Percentiles rank a stretch among this genome's conserved stretches.
phyloP scores from a whole-genome alignment of 495 filamentous ascomycete genomes.

The Lindgomyces ingoldianus region DNA sequence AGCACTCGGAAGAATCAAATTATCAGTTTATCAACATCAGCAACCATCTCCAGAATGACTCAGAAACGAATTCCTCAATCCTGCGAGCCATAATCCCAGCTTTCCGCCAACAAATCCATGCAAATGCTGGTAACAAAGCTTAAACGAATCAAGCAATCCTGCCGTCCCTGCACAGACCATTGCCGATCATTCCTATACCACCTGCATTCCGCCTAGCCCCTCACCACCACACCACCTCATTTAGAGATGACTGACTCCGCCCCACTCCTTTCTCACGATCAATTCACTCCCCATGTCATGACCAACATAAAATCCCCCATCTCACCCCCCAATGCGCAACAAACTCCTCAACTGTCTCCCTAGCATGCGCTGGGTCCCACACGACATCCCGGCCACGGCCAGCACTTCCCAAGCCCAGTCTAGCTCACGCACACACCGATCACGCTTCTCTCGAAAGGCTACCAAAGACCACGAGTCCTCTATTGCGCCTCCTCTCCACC shows the following conservation, averaged over 20 bases:
- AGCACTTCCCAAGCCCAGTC: not conserved
- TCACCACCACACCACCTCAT: not conserved
- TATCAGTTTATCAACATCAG: too few species aligned
- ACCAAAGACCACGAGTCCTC: too few species aligned
- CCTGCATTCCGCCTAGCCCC: not conserved
- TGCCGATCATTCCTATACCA: not conserved
- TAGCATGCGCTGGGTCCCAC: slow-evolving; percentile 23
- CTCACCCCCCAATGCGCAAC: slow-evolving; percentile 1
- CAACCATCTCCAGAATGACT: too few species aligned
- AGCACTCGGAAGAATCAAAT: too few species aligned
- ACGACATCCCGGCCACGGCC: slow-evolving; percentile 16
- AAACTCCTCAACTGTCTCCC: slow-evolving; percentile 22
- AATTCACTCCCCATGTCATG: not conserved
- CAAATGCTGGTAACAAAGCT: too few species aligned
- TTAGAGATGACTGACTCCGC: too few species aligned
- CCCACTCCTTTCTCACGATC: not conserved
- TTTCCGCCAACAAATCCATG: too few species aligned
- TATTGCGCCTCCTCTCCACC: slow-evolving; percentile 4
- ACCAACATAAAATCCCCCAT: not conserved
- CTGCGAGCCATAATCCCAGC: too few species aligned
- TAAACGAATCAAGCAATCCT: slow-evolving; percentile 3
- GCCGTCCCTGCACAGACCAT: not conserved
- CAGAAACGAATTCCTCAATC: too few species aligned
- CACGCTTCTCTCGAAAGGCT: not conserved
- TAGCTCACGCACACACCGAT: not conserved